Conservation (phyloP, 768 basidiomycete genomes). For the Boletales sp. region DNA sequence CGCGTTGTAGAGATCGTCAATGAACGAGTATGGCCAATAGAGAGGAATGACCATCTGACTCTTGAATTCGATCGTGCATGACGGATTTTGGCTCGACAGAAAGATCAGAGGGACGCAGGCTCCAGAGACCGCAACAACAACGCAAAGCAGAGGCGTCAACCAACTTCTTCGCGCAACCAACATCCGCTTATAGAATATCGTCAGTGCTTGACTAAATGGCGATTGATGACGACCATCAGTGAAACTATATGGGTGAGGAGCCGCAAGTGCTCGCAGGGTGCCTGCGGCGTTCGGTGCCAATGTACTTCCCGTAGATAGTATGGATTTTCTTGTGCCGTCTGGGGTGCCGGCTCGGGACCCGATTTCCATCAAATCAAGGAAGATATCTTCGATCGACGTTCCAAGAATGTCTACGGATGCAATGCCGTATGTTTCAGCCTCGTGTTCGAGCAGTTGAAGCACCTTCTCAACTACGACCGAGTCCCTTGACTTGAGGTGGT, state of each 20-base stretch:
- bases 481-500: conserved; percentile 63
- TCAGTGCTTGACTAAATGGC: conserved; percentile 61
- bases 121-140: conserved; percentile 56
- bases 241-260: conserved; percentile 24
- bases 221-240: conserved; percentile 49
- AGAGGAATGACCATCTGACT: conserved; percentile 42
- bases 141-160: conserved; percentile 56
- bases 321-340: conserved; percentile 28
- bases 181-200: conserved; percentile 69
- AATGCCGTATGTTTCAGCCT: conserved; percentile 37
- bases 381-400: conserved; percentile 79
- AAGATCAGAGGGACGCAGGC: conserved; percentile 67
- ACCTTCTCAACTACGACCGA: conserved; percentile 49
- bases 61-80: conserved; percentile 44
- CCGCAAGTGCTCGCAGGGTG: background rate
- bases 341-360: conserved; percentile 7
- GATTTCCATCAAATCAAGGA: conserved; percentile 64
- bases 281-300: conserved; percentile 1
- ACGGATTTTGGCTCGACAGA: conserved; percentile 47
- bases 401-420: conserved; percentile 63
- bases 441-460: conserved; percentile 50
- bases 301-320: conserved; percentile 5
- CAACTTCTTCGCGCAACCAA: conserved; percentile 65
- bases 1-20: conserved; percentile 31
- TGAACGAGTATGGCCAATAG: conserved; percentile 50